Conservation (phyloP, 257 asterid species). For the Mitragyna speciosa region DNA sequence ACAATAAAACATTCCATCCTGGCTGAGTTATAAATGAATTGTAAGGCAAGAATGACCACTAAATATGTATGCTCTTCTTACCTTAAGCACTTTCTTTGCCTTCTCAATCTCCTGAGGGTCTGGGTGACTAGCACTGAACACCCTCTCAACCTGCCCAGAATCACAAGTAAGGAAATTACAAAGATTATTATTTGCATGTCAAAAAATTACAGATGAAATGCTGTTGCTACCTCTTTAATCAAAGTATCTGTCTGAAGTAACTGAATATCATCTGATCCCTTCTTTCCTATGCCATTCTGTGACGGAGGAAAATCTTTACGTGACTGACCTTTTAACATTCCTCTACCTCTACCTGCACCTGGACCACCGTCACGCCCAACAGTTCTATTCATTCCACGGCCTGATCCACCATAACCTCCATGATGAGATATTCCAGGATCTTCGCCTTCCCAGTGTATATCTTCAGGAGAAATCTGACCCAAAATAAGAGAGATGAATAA, state of each 20-base stretch:
- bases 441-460: constrained; percentile 86
- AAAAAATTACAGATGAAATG: neutral
- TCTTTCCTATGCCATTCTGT: constrained; percentile 75
- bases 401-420: constrained; percentile 71
- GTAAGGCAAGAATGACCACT: constrained; percentile 8
- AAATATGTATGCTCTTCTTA: constrained; percentile 28
- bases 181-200: neutral
- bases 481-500: neutral
- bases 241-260: constrained; percentile 81
- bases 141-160: constrained; percentile 73
- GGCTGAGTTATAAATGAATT: constrained; percentile 12
- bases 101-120: constrained; percentile 81
- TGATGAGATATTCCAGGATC: constrained; percentile 72
- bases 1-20: constrained; percentile 4
- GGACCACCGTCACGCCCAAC: constrained; percentile 66
- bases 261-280: constrained; percentile 66
- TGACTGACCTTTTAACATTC: constrained; percentile 63
- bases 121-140: constrained; percentile 64
- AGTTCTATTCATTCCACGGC: constrained; percentile 63
- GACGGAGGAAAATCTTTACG: constrained; percentile 74
- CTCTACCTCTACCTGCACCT: constrained; percentile 84
- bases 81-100: constrained; percentile 88
- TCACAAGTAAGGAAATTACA: constrained; percentile 19
- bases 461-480: constrained; percentile 79
- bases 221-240: constrained; percentile 70